Evolutionary conservation across 768 basidiomycete species (phyloP), one percentile per base, ranked within the genome.

Genomic region (Tylopilus cervinicoccineus): DNA sequence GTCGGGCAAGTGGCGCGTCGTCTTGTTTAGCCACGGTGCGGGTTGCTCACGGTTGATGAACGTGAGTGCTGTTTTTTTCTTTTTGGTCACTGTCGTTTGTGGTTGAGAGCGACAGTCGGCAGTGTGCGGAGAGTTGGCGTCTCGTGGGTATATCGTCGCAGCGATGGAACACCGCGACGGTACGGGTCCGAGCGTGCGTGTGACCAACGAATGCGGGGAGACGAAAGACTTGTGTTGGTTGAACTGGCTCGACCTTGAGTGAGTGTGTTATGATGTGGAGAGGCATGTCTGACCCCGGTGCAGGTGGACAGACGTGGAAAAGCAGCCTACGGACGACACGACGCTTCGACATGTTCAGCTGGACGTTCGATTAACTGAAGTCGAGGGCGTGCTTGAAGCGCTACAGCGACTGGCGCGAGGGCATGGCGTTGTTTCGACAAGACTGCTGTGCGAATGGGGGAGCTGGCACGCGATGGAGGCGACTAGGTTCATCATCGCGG

Each of bases 91-190:
- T 12, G 3, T 20, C 34, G 5, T 5, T 11, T 11, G 34, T 36
- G 19, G 34, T 19, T 36, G 34, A 36, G 37, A 38, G 11, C 11
- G 9, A 17, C 16, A 11, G 17, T 19, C 24, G 11, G 68, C 74
- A 22, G 64, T 73, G 54, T 76, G 73, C 43, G 70, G 74, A 0
- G 71, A 72, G 43, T 57, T 78, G 45, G 75, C 76, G 0, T 70
- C 69, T 5, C 56, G 69, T 14, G 76, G 78, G 0, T 76, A 72
- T 50, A 59, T 78, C 29, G 76, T 77, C 2, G 66, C 68, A 11
- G 70, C 70, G 3, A 50, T 78, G 20, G 76, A 78, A 48, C 76
- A 78, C 45, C 65, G 70, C 20, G 76, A 79, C 46, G 76, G 75
- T 1, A 72, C 72, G 2, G 71, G 70, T 8, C 77, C 77, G 23